Evolutionary conservation across 2,329 filamentous ascomycete genomes (phyloP).

Genomic region (Metarhizium guizhouense): DNA sequence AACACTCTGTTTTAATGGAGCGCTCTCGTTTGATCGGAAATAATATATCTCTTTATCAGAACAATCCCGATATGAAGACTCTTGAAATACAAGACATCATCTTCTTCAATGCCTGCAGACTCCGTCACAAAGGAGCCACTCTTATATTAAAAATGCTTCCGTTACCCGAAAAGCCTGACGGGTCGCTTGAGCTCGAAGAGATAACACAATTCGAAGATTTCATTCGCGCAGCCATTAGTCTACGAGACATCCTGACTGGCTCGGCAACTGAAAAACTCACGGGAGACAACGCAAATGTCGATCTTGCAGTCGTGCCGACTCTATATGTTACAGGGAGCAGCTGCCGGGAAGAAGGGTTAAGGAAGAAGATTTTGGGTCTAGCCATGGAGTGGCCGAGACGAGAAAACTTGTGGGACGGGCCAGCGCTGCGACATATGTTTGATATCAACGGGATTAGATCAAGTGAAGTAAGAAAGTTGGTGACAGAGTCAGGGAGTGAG

Average conservation of each 20-base stretch:
- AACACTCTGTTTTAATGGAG: slow-evolving; percentile 8
- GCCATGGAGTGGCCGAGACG: slow-evolving; percentile 10
- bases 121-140: neutral
- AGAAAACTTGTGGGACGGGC: slow-evolving; percentile 13
- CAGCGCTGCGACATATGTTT: slow-evolving; percentile 8
- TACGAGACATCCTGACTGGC: neutral
- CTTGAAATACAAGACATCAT: neutral
- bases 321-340: slow-evolving; percentile 7
- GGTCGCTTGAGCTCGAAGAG: neutral
- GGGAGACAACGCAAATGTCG: slow-evolving; percentile 2
- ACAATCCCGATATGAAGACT: neutral
- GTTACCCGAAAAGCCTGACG: neutral
- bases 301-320: slow-evolving; percentile 11
- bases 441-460: slow-evolving; percentile 3
- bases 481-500: neutral
- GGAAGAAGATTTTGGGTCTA: slow-evolving; percentile 4
- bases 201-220: neutral
- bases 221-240: neutral
- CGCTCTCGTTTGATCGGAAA: neutral
- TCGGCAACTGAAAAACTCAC: neutral
- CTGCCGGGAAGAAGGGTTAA: slow-evolving; percentile 6
- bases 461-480: neutral
- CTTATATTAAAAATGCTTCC: neutral
- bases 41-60: neutral
- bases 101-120: neutral